Evolutionary conservation across 768 basidiomycete species (phyloP).

Genomic region (Porphyrellus cyaneotinctus): DNA sequence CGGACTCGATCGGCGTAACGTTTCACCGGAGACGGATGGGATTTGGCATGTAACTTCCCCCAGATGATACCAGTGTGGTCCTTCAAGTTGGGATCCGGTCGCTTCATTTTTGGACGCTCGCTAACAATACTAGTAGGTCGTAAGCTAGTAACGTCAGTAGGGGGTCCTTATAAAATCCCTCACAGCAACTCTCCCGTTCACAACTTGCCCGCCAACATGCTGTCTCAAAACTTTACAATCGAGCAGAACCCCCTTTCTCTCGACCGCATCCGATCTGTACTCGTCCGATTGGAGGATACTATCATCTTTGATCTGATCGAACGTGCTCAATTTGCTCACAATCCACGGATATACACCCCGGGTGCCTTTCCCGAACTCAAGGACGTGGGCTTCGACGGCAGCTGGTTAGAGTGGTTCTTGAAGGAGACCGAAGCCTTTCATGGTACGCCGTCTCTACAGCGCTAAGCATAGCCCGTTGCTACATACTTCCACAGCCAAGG

Average conservation of each 20-base stretch:
- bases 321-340: conserved; percentile 94
- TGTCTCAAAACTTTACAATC: conserved; percentile 64
- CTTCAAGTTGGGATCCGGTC: too few relatives aligned
- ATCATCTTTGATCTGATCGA: conserved; percentile 99
- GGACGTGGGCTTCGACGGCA: conserved; percentile 71
- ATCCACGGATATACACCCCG: conserved; percentile 80
- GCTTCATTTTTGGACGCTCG: too few relatives aligned
- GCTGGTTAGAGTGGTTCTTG: conserved; percentile 98
- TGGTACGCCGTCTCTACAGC: conserved; percentile 48
- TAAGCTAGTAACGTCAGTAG: neutral
- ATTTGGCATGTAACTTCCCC: too few relatives aligned
- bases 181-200: neutral
- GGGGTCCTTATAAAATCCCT: conserved; percentile 7
- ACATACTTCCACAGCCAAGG: conserved; percentile 64
- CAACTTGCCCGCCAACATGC: conserved; percentile 36
- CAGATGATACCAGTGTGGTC: too few relatives aligned
- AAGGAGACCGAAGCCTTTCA: conserved; percentile 94
- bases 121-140: too few relatives aligned
- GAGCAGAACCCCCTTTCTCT: conserved; percentile 75
- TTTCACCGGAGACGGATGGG: too few relatives aligned
- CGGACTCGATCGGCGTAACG: too few relatives aligned
- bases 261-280: conserved; percentile 82
- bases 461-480: neutral
- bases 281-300: conserved; percentile 92
- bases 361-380: conserved; percentile 77